Evolutionary conservation across 495 filamentous ascomycete genomes (phyloP).

Genomic region (Clavariopsis aquatica): DNA sequence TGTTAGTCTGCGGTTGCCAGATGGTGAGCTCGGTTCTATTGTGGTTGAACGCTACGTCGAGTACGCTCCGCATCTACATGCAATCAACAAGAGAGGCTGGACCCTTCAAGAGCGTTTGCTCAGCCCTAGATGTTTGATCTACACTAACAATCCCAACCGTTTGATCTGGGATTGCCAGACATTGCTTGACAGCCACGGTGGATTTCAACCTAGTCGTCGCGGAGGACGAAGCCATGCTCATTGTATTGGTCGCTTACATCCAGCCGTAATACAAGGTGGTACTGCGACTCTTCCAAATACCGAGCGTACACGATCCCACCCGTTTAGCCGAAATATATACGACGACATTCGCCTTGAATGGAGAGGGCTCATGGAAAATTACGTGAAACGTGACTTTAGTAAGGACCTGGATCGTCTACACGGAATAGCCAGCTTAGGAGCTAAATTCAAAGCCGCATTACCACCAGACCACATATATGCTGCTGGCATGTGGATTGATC

Average conservation of each 20-base stretch:
- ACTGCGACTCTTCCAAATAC: not conserved
- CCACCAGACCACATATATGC: not conserved
- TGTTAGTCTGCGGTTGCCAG: not conserved
- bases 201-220: not conserved
- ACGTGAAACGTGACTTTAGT: not conserved
- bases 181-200: not conserved
- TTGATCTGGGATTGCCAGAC: slow-evolving; percentile 1
- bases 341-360: not conserved
- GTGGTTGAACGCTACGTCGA: not conserved
- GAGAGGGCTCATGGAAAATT: not conserved
- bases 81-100: not conserved
- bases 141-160: not conserved
- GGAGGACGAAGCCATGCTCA: not conserved
- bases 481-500: not conserved
- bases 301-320: not conserved
- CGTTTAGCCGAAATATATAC: not conserved
- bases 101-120: not conserved
- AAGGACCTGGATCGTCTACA: not conserved
- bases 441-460: not conserved
- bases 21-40: not conserved
- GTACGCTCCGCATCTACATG: not conserved
- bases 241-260: not conserved
- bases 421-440: not conserved
- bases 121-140: not conserved
- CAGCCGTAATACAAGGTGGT: not conserved